Conservation (phyloP, 139 green algal genomes). For the Chlamydomonas schloesseri region DNA sequence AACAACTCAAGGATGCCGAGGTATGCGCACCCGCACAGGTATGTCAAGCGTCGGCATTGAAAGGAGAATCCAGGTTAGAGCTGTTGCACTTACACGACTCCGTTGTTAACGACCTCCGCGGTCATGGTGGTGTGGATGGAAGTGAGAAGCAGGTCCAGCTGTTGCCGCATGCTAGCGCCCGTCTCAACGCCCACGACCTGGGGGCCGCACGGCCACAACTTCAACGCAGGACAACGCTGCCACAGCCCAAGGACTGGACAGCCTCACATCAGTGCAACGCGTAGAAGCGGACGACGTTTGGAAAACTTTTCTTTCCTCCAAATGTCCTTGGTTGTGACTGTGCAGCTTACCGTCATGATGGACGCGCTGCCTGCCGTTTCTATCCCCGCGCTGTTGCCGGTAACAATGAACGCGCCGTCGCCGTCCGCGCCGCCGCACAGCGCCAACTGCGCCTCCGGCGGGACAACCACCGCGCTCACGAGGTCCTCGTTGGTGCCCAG, state of each 20-base stretch:
- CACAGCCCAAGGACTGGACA: too few species aligned
- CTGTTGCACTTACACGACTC: not conserved
- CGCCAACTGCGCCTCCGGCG: not conserved
- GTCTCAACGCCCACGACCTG: not conserved
- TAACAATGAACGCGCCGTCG: not conserved
- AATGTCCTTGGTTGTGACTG: too few species aligned
- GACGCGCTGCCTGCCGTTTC: not conserved
- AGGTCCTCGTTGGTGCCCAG: not conserved
- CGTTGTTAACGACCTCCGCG: not conserved
- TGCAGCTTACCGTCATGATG: conserved; percentile 18
- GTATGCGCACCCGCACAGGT: too few species aligned
- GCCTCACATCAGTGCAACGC: too few species aligned
- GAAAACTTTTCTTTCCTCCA: too few species aligned
- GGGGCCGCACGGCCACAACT: too few species aligned
- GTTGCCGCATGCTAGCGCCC: not conserved
- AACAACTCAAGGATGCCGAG: too few species aligned
- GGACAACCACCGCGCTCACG: not conserved
- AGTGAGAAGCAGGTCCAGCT: conserved; percentile 16
- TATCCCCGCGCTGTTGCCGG: not conserved
- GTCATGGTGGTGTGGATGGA: conserved; percentile 36
- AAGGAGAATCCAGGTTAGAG: too few species aligned
- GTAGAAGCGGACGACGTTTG: too few species aligned
- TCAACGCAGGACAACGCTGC: too few species aligned
- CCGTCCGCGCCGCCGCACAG: not conserved
- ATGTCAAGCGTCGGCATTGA: too few species aligned